phyloP scores from a whole-genome alignment of 768 basidiomycete genomes.

The Tephrocybe sp. region DNA sequence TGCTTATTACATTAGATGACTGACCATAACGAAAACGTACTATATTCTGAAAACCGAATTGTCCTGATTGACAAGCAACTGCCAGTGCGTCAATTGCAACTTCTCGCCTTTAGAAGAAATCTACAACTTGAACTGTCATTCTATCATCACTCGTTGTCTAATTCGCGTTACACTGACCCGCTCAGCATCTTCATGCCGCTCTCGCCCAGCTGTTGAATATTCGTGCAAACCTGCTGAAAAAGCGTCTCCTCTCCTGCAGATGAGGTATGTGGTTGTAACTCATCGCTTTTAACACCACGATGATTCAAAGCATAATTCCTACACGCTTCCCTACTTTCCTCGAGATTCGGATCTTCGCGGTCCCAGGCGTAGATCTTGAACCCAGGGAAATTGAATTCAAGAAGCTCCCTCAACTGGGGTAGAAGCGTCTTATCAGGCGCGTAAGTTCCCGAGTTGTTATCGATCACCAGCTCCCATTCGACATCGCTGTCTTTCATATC shows the following conservation, averaged over 20 bases:
- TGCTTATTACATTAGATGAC: too few species aligned
- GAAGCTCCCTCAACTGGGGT: conserved; percentile 53
- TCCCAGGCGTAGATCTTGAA: conserved; percentile 54
- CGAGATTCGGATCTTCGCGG: conserved; percentile 52
- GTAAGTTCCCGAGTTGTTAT: conserved; percentile 87
- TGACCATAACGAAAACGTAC: too few species aligned
- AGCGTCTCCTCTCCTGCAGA: conserved; percentile 58
- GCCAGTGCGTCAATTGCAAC: too few species aligned
- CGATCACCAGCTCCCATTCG: conserved; percentile 79
- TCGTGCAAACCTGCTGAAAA: conserved; percentile 23
- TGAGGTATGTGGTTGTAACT: conserved; percentile 59
- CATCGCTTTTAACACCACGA: conserved; percentile 57
- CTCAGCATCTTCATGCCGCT: not conserved
- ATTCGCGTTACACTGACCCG: too few species aligned
- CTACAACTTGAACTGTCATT: too few species aligned
- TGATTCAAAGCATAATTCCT: conserved; percentile 58
- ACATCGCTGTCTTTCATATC: conserved; percentile 50
- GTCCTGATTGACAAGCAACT: too few species aligned
- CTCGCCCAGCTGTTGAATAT: conserved; percentile 11
- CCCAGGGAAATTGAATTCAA: conserved; percentile 75
- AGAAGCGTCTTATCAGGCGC: conserved; percentile 66
- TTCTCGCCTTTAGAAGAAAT: too few species aligned
- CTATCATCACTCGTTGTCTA: too few species aligned
- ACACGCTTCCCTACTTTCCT: conserved; percentile 62
- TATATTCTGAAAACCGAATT: too few species aligned